Base-by-base conservation (phyloP, 257 asterid species). In the Rehmannia glutinosa region DNA sequence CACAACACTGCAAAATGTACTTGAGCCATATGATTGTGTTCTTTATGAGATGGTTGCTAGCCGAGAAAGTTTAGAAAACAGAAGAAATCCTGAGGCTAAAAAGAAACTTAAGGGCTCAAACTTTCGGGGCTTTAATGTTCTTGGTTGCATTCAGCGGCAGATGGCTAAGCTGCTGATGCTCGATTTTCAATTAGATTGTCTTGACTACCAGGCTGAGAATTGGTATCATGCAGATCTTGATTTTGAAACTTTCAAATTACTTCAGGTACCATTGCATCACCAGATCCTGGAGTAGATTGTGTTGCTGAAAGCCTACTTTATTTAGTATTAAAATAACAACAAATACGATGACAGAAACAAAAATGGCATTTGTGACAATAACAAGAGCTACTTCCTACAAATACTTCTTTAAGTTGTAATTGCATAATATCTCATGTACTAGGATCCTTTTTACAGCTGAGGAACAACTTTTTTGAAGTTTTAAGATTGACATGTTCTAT, bases 161-260 rank as follows among this genome's bases (percentile, higher is more conserved):
- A 86, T 90, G 92, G 97, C 97, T 49, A 87, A 77, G 76, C 67
- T 93, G 61, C 96, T 93, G 12, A 74, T 33, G 71, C 95, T 93
- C 39, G 97, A 90, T 80, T 90, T 91, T 75, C 99, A 93, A 58
- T 70, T 93, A 78, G 99, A 93, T 78, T 88, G 96, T 76, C 90
- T 93, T 12, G 96, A 93, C 62, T 93, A 93, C 75, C 84, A 91
- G 78, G 77, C 84, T 19, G 96, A 86, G 52, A 93, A 91, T 72
- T 93, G 97, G 97, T 85, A 81, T 64, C 99, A 93, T 77, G 99
- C 99, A 0, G 99, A 93, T 88, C 97, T 93, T 23, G 97, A 90
- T 79, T 84, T 88, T 50, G 99, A 93, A 78, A 93, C 99, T 21
- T 93, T 90, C 76, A 84, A 85, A 82, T 64, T 75, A 73, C 99